Evolutionary conservation across 176 grass and related monocot species (phyloP), one percentile per base, ranked within the genome.

Genomic region (Oryza nivara): DNA sequence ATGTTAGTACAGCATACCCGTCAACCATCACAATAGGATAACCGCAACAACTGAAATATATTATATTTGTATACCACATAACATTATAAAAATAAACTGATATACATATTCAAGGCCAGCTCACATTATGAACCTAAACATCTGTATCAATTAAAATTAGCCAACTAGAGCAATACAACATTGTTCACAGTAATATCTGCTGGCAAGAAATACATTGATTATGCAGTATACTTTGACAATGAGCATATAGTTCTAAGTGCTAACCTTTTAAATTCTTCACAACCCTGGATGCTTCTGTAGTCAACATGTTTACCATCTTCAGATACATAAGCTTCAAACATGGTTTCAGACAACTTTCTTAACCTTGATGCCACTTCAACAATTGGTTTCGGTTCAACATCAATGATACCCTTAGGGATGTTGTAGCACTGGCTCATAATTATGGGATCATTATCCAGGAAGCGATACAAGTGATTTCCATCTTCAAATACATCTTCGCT

Each of bases 241-340:
- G 60, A 82, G 65, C 52, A 35, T 49, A 46, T 36, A 51, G 6
- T 73, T 45, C 14, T 49, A 76, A 67, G 43, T 70, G 74, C 91
- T 71, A 82, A 95, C 95, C 95, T 95, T 91, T 90, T 98, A 80
- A 93, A 95, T 83, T 98, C 95, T 75, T 97, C 95, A 86, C 82
- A 93, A 34, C 65, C 72, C 80, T 92, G 85, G 69, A 98, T 95
- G 54, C 91, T 98, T 86, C 80, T 87, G 82, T 98, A 98, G 76
- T 98, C 89, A 90, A 95, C 92, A 86, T 93, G 90, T 64, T 73
- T 88, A 36, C 91, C 95, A 90, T 93, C 91, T 52, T 90, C 85
- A 85, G 92, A 98, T 78, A 93, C 91, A 80, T 95, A 98, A 75
- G 95, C 90, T 89, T 98, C 95, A 58, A 91, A 83, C 84, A 98